Percentiles rank a stretch among this genome's conserved stretches.
phyloP scores from a whole-genome alignment of 495 filamentous ascomycete genomes.

The Penicillium antarcticum region DNA sequence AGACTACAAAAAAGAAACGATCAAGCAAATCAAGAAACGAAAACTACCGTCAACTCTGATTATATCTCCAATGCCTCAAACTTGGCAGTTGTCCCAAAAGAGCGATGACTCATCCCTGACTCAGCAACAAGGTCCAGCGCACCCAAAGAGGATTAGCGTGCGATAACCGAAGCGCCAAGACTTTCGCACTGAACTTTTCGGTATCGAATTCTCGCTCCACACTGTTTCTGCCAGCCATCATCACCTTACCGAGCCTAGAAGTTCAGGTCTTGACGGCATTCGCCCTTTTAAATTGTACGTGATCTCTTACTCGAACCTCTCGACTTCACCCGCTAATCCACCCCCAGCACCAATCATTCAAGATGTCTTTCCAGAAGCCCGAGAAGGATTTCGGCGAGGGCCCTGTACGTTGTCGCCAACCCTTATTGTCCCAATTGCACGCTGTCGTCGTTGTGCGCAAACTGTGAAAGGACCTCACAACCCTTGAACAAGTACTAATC shows the following conservation, averaged over 20 bases:
- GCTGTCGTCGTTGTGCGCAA: conserved; percentile 6
- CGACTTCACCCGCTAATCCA: conserved; percentile 5
- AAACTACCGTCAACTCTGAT: background rate
- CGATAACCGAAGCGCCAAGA: conserved; percentile 47
- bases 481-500: conserved; percentile 1
- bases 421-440: conserved; percentile 2
- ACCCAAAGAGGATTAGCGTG: conserved; percentile 28
- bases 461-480: background rate
- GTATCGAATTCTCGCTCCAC: conserved; percentile 24
- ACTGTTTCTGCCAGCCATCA: conserved; percentile 52
- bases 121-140: background rate
- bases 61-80: background rate
- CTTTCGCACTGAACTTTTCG: conserved; percentile 33
- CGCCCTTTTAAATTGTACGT: conserved; percentile 20
- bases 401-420: conserved; percentile 52
- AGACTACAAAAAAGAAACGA: background rate
- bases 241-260: conserved; percentile 76
- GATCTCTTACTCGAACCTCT: background rate
- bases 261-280: conserved; percentile 60
- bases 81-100: background rate
- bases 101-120: conserved; percentile 24
- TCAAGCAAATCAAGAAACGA: conserved; percentile 1
- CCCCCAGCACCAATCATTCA: conserved; percentile 35
- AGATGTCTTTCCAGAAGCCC: conserved; percentile 93
- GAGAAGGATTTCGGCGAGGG: conserved; percentile 93